Evolutionary conservation across 805 yeast species (phyloP), one percentile per base, ranked within the genome.

Genomic region (Candida chilensis): DNA sequence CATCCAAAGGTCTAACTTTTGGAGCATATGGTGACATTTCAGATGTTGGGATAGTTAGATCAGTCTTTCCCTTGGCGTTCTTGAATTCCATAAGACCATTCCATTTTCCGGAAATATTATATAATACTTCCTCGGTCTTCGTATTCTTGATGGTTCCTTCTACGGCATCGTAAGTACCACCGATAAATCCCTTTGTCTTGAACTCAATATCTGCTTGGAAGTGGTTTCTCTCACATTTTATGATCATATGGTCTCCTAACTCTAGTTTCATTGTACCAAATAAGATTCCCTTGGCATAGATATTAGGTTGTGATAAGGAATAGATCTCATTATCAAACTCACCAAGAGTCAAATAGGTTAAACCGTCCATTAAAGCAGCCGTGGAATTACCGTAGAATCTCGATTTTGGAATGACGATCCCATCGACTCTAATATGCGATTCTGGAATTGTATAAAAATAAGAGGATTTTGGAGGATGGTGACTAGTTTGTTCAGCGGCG

Each of bases 381-480:
- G 96, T 88, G 2, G 96, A 86, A 49, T 92, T 92, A 19, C 98
- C 98, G 36, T 90, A 63, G 45, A 92, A 92, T 45, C 74, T 73
- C 1, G 96, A 87, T 47, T 73, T 78, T 15, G 98, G 98, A 27
- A 86, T 66, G 13, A 87, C 75, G 10, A 81, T 69, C 18, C 98
- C 98, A 47, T 92, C 98, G 15, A 80, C 86, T 38, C 92, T 72
- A 35, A 92, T 83, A 41, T 74, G 73, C 35, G 72, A 71, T 34
- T 75, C 81, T 0, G 98, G 98, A 21, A 84, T 71, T 55, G 79
- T 64, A 51, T 85, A 92, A 49, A 87, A 92, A 54, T 90, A 92
- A 0, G 95, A 79, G 1, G 96, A 85, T 50, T 92, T 82, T 10
- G 98, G 98, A n/a, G 98, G 97, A 51, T 92, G 98, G 48, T 92